Evolutionary conservation across 106 monocot genomes (phyloP).

Genomic region (Acorus gramineus): DNA sequence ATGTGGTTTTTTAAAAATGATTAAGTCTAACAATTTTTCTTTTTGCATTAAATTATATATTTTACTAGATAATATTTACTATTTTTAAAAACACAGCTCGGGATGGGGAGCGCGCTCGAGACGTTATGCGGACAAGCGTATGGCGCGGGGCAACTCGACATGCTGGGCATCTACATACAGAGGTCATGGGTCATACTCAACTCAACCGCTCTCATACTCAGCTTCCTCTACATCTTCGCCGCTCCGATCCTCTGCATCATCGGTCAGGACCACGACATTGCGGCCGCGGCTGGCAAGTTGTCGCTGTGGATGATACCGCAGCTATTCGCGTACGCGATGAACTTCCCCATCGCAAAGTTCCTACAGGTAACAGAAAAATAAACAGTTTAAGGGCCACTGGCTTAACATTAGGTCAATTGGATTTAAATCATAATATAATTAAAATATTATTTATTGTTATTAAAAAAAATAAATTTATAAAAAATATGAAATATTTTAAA

Average conservation of each 20-base stretch:
- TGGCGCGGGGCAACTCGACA: slow-evolving; percentile 27
- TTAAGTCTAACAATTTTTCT: too few relatives aligned
- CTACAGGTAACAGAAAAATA: slow-evolving; percentile 4
- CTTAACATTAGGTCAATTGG: too few relatives aligned
- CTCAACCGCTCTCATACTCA: slow-evolving; percentile 5
- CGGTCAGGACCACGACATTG: slow-evolving; percentile 22
- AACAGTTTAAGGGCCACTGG: too few relatives aligned
- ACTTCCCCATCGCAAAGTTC: slow-evolving; percentile 27
- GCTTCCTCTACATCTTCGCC: slow-evolving; percentile 32
- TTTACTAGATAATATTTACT: too few relatives aligned
- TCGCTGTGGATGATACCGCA: slow-evolving; percentile 14
- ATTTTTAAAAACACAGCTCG: slow-evolving; percentile 10
- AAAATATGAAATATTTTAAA: too few relatives aligned
- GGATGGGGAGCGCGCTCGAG: slow-evolving; percentile 54
- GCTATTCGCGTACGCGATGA: slow-evolving; percentile 18
- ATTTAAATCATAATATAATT: too few relatives aligned
- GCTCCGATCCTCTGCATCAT: slow-evolving; percentile 22
- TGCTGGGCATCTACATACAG: slow-evolving; percentile 47
- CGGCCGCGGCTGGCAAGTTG: slow-evolving; percentile 17
- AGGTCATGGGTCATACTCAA: slow-evolving; percentile 31
- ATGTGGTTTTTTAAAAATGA: too few relatives aligned
- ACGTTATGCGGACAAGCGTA: slow-evolving; percentile 52
- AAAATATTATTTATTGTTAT: too few relatives aligned
- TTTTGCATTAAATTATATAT: too few relatives aligned
- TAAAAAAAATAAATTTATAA: too few relatives aligned